A percentile compares a stretch with the other conserved stretches of the same genome.
Conservation (phyloP, 2,329 filamentous ascomycete genomes). For the Trichoderma endophyticum region DNA sequence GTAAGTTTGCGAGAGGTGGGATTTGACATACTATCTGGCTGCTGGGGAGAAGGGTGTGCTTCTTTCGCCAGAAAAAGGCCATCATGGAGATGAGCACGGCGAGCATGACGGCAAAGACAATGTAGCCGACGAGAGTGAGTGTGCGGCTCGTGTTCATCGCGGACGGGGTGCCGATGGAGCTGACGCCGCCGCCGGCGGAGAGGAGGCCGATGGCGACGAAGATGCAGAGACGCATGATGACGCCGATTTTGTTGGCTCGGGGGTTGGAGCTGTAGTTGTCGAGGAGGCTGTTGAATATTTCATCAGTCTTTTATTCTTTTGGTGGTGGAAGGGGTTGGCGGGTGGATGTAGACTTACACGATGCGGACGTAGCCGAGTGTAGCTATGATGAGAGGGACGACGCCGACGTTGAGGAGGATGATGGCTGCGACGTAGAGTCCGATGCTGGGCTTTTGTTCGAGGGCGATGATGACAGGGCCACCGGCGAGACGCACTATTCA, state of each 20-base stretch:
- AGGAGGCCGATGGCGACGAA: constrained; percentile 23
- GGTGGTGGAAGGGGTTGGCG: background rate
- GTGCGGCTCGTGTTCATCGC: constrained; percentile 15
- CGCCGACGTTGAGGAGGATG: constrained; percentile 30
- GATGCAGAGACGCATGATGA: constrained; percentile 21
- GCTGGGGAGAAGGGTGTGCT: constrained; percentile 19
- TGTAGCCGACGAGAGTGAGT: constrained; percentile 25
- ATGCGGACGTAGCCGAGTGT: constrained; percentile 27
- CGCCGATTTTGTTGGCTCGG: constrained; percentile 20
- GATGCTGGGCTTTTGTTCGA: constrained; percentile 22
- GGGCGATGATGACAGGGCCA: constrained; percentile 28
- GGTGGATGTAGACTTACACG: constrained; percentile 22
- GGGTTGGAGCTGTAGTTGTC: constrained; percentile 26
- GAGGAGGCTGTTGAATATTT: constrained; percentile 18
- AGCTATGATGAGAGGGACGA: constrained; percentile 29
- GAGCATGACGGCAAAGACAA: constrained; percentile 24
- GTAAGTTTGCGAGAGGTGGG: background rate
- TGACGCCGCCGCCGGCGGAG: constrained; percentile 23
- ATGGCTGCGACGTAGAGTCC: constrained; percentile 28
- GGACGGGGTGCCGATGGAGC: constrained; percentile 7
- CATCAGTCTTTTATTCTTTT: background rate
- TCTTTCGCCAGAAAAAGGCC: constrained; percentile 19
- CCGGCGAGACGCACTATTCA: constrained; percentile 29
- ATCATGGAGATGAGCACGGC: constrained; percentile 21
- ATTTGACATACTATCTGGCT: constrained; percentile 20